Evolutionary conservation across 768 basidiomycete genomes (phyloP).

Genomic region (Suillus subalutaceus): DNA sequence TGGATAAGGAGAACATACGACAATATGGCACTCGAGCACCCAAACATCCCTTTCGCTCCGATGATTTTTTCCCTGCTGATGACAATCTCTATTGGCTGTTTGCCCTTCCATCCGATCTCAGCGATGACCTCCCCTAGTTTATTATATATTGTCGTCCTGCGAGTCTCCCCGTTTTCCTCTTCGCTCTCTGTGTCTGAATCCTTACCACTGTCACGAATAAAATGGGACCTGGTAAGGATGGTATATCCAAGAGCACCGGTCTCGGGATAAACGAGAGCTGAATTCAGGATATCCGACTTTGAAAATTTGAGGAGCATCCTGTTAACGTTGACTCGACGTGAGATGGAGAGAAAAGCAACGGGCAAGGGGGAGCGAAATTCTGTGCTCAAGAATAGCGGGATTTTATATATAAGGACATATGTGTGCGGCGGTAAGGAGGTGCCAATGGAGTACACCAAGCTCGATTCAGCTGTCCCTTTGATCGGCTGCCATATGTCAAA

Average conservation of each 20-base stretch:
- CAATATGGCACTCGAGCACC: conserved; percentile 54
- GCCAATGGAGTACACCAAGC: not conserved
- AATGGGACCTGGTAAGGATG: conserved; percentile 47
- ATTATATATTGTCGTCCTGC: conserved; percentile 49
- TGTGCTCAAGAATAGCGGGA: not conserved
- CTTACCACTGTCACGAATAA: conserved; percentile 28
- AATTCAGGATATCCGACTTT: conserved; percentile 59
- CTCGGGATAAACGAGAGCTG: conserved; percentile 53
- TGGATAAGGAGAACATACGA: conserved; percentile 40
- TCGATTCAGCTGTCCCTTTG: conserved; percentile 4
- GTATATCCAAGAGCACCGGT: conserved; percentile 52
- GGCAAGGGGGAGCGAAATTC: conserved; percentile 3
- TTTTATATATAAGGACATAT: not conserved
- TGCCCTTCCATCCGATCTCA: conserved; percentile 55
- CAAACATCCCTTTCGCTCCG: conserved; percentile 57
- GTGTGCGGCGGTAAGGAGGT: conserved; percentile 3
- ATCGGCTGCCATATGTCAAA: conserved; percentile 1
- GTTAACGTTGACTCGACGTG: conserved; percentile 7
- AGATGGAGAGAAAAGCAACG: conserved; percentile 4
- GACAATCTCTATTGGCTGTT: conserved; percentile 50
- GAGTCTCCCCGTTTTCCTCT: conserved; percentile 28
- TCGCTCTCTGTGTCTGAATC: conserved; percentile 34
- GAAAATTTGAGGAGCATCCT: conserved; percentile 63
- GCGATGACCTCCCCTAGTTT: conserved; percentile 44
- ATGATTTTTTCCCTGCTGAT: conserved; percentile 56